Conservation (phyloP, 2,329 filamentous ascomycete genomes). For the Amylocarpus encephaloides region DNA sequence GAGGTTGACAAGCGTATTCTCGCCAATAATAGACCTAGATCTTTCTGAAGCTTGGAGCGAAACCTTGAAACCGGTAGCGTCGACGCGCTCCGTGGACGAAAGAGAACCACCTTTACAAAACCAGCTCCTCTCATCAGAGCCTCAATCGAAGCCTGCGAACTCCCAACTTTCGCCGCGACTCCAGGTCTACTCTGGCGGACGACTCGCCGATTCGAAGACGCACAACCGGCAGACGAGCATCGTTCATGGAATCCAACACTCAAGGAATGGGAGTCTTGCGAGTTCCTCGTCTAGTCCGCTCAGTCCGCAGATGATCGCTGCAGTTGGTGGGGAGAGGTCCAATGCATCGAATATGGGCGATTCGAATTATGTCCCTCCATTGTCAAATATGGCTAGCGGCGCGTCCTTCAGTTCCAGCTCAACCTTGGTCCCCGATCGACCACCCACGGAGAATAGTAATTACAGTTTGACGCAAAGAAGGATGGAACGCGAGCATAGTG, state of each 20-base stretch:
- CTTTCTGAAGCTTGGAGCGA: conserved; percentile 20
- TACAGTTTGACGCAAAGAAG: conserved; percentile 45
- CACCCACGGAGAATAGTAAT: conserved; percentile 39
- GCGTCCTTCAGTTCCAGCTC: conserved; percentile 28
- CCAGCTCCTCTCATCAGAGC: conserved; percentile 16
- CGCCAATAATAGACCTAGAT: conserved; percentile 24
- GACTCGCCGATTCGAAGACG: conserved; percentile 48
- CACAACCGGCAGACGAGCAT: conserved; percentile 95
- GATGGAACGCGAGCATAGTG: conserved; percentile 56
- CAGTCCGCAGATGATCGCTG: conserved; percentile 78
- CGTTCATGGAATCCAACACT: conserved; percentile 92
- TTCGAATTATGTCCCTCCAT: conserved; percentile 21
- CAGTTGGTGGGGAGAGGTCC: conserved; percentile 42
- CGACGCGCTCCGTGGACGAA: conserved; percentile 19
- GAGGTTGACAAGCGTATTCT: conserved; percentile 21
- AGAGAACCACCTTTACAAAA: conserved; percentile 19
- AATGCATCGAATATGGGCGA: conserved; percentile 31
- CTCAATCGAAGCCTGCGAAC: conserved; percentile 5
- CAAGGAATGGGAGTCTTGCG: conserved; percentile 78
- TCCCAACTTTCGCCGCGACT: conserved; percentile 20
- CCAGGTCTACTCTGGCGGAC: conserved; percentile 30
- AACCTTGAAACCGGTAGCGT: conserved; percentile 27
- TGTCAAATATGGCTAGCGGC: conserved; percentile 24
- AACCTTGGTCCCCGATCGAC: conserved; percentile 30
- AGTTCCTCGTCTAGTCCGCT: conserved; percentile 77